Percentiles rank a stretch among this genome's conserved stretches.
Conservation (phyloP, 306 rosid genomes). For the Acacia crassicarpa region DNA sequence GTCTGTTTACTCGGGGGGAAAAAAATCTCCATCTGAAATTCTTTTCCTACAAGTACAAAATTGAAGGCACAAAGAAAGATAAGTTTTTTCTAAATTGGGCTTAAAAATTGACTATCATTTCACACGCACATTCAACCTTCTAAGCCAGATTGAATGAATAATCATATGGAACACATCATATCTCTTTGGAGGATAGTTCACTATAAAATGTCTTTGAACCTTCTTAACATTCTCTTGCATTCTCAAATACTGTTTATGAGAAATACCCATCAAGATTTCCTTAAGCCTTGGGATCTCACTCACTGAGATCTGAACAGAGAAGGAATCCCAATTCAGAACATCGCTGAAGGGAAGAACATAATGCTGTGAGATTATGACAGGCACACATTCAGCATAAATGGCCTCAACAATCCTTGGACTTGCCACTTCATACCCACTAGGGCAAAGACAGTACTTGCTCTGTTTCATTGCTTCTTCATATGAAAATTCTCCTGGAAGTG, state of each 20-base stretch:
- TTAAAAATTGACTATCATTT: conserved; percentile 16
- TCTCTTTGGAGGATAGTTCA: conserved; percentile 51
- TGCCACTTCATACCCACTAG: conserved; percentile 67
- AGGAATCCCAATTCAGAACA: conserved; percentile 58
- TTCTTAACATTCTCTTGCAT: conserved; percentile 48
- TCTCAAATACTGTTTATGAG: conserved; percentile 43
- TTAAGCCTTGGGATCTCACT: conserved; percentile 51
- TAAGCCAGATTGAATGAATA: conserved; percentile 64
- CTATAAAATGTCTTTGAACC: conserved; percentile 56
- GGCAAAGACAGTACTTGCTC: conserved; percentile 52
- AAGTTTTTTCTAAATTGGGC: neutral
- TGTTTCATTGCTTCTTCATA: conserved; percentile 50
- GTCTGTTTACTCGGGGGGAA: neutral
- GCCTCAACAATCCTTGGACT: conserved; percentile 66
- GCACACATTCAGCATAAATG: conserved; percentile 61
- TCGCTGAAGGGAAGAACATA: conserved; percentile 63
- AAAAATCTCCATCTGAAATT: neutral
- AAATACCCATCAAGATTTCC: conserved; percentile 46
- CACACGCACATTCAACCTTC: conserved; percentile 51
- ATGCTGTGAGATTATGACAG: conserved; percentile 56
- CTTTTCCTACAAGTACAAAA: neutral
- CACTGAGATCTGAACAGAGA: conserved; percentile 45
- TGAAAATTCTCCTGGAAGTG: conserved; percentile 42
- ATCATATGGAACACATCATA: conserved; percentile 65
- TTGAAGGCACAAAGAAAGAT: neutral